Evolutionary conservation across 1,284 basidiomycete species (phyloP).

Genomic region (Trametes hirsuta): DNA sequence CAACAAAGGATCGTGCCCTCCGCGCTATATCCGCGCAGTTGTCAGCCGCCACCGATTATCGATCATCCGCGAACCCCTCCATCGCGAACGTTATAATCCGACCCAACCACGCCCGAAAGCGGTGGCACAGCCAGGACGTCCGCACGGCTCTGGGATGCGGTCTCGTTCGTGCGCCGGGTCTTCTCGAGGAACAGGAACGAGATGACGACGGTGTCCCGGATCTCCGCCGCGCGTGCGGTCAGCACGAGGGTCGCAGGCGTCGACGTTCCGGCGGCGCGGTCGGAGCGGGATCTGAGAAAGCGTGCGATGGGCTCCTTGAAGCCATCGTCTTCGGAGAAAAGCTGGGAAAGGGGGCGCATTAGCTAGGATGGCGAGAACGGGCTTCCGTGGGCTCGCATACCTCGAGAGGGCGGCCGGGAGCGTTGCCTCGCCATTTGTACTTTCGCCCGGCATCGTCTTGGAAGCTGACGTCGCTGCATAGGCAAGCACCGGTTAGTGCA

Average conservation of each 20-base stretch:
- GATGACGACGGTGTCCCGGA: constrained; percentile 41
- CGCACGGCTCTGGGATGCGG: constrained; percentile 16
- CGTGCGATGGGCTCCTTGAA: constrained; percentile 38
- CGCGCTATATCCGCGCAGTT: too few species aligned
- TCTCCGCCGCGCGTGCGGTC: constrained; percentile 37
- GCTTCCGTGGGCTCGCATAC: constrained; percentile 24
- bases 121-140: constrained; percentile 16
- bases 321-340: constrained; percentile 38
- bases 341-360: constrained; percentile 29
- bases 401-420: constrained; percentile 40
- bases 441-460: constrained; percentile 39
- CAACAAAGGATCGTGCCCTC: too few species aligned
- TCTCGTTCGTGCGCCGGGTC: constrained; percentile 25
- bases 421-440: constrained; percentile 47
- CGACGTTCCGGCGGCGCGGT: constrained; percentile 25
- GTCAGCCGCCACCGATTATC: too few species aligned
- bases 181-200: constrained; percentile 47
- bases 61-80: constrained; percentile 4
- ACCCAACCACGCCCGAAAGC: constrained; percentile 4
- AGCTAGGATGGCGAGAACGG: background rate
- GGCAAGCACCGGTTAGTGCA: background rate
- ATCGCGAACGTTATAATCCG: constrained; percentile 13
- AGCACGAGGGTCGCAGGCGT: constrained; percentile 38
- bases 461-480: constrained; percentile 41
- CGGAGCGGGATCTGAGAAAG: constrained; percentile 37